Conservation (phyloP, 805 yeast genomes). For the Candida ulmi region DNA sequence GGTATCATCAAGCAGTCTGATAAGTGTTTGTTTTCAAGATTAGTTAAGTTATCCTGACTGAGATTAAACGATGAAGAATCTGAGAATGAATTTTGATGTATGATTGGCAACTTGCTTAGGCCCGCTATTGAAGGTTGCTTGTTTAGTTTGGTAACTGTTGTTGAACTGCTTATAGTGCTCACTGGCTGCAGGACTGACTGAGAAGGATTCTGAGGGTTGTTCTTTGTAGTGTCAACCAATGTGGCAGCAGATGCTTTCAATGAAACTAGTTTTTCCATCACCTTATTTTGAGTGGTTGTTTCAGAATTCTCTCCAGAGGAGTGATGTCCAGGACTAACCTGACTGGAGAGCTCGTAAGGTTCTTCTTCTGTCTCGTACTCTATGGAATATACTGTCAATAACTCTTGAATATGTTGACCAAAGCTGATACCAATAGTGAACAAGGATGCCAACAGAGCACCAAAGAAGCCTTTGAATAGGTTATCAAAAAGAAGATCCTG, state of each 20-base stretch:
- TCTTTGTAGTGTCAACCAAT: slow-evolving; percentile 14
- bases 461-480: slow-evolving; percentile 8
- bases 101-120: background rate
- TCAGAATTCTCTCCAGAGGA: background rate
- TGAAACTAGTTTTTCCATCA: slow-evolving; percentile 10
- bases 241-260: slow-evolving; percentile 23
- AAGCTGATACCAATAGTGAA: slow-evolving; percentile 5
- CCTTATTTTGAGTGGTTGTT: background rate
- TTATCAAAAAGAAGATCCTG: background rate
- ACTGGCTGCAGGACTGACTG: no score
- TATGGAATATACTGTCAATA: no score
- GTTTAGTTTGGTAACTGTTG: background rate
- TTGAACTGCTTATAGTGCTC: no score
- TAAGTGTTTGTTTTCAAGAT: background rate
- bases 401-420: slow-evolving; percentile 3
- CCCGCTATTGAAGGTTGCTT: background rate
- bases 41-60: background rate
- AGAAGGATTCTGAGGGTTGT: background rate
- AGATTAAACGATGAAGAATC: no score
- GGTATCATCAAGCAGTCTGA: slow-evolving; percentile 9
- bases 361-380: background rate
- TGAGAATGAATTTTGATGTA: background rate
- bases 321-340: no score
- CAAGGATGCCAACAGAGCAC: slow-evolving; percentile 5
- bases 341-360: no score